Conservation (phyloP, 2,329 filamentous ascomycete species). For the Colletotrichum caudatum region DNA sequence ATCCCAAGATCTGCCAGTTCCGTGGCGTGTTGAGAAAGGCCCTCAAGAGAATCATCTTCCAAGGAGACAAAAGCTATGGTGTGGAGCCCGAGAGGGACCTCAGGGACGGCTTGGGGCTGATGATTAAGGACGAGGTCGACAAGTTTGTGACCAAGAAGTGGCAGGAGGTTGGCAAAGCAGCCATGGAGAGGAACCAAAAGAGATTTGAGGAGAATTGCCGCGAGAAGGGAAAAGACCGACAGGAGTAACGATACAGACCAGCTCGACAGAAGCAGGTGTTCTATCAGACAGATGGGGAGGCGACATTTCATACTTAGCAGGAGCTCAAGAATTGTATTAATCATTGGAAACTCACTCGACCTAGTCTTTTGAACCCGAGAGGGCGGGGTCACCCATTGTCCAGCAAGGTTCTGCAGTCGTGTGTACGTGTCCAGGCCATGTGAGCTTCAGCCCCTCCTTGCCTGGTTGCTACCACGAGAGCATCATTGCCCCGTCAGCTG, state of each 20-base stretch:
- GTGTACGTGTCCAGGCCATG: background rate
- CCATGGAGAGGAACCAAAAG: constrained; percentile 10
- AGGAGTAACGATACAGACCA: no score
- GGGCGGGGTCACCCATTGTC: background rate
- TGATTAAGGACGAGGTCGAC: constrained; percentile 13
- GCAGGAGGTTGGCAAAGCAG: constrained; percentile 7
- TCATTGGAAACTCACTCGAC: background rate
- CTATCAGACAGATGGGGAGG: fast-evolving
- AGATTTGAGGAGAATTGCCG: constrained; percentile 5
- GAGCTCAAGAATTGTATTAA: background rate
- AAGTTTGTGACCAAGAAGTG: constrained; percentile 11
- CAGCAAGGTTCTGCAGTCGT: background rate
- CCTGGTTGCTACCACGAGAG: background rate
- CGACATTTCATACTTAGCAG: background rate
- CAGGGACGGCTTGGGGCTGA: constrained; percentile 4
- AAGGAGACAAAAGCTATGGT: constrained; percentile 56
- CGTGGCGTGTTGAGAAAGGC: constrained; percentile 55
- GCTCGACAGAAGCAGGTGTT: background rate
- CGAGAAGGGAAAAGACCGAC: background rate
- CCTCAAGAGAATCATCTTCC: constrained; percentile 63
- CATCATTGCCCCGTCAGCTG: background rate
- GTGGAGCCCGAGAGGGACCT: constrained; percentile 44
- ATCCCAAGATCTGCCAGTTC: constrained; percentile 43
- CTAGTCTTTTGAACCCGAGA: background rate
- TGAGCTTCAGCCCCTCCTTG: background rate